Evolutionary conservation across 116 monocot species (phyloP).

Genomic region (Papilionanthe hybrid): DNA sequence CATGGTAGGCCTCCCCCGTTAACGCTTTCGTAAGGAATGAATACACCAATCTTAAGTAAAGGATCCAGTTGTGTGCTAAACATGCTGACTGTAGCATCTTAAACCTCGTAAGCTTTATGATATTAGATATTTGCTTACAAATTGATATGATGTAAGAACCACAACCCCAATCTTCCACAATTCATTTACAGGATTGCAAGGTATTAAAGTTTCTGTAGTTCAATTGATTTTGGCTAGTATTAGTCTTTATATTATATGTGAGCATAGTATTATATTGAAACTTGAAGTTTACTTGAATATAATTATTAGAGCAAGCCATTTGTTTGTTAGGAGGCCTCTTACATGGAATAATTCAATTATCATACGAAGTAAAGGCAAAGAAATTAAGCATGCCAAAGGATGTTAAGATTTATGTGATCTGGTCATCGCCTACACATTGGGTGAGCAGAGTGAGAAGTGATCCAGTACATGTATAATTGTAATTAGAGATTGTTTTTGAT

Average conservation of each 20-base stretch:
- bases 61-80: not conserved
- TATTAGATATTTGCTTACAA: not conserved
- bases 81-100: not conserved
- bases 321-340: not conserved
- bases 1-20: conserved; percentile 40
- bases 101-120: not conserved
- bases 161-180: not conserved
- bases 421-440: not conserved
- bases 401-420: not conserved
- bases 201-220: not conserved
- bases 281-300: no score
- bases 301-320: not conserved
- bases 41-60: not conserved
- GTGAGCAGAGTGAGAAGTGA: not conserved
- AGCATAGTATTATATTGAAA: not conserved
- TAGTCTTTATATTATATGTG: not conserved
- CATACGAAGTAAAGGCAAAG: not conserved
- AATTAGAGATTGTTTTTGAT: not conserved
- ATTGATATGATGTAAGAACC: not conserved
- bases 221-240: not conserved
- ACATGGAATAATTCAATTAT: not conserved
- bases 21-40: not conserved
- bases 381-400: not conserved
- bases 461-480: not conserved
- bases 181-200: not conserved